A percentile compares a stretch with the other conserved stretches of the same genome.
Conservation (phyloP, 208 protist species). For the Leishmania arabica region DNA sequence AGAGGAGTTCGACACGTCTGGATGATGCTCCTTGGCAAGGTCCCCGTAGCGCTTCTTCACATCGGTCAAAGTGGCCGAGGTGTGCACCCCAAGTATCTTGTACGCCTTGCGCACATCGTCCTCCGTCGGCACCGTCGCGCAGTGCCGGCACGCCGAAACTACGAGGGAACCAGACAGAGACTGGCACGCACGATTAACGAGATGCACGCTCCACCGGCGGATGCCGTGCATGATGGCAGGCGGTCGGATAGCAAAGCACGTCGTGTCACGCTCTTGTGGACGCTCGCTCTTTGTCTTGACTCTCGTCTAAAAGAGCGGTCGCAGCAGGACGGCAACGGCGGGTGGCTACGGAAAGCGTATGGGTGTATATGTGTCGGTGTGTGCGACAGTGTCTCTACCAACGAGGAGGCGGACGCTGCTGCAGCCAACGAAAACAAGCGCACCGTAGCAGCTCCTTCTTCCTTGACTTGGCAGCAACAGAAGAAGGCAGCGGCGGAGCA, state of each 20-base stretch:
- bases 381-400: not conserved
- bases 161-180: slow-evolving; percentile 4
- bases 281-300: not conserved
- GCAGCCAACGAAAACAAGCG: not conserved
- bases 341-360: not conserved
- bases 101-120: slow-evolving; percentile 79
- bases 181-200: not conserved
- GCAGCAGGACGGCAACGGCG: not conserved
- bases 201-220: not conserved
- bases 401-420: not conserved
- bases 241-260: not conserved
- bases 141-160: slow-evolving; percentile 2
- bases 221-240: slow-evolving; percentile 5
- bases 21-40: slow-evolving; percentile 90
- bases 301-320: not conserved
- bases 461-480: no score
- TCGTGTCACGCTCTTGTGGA: not conserved
- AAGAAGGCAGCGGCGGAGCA: not conserved
- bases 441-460: not conserved
- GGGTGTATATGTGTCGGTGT: not conserved
- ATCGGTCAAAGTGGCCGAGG: slow-evolving; percentile 49
- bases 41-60: slow-evolving; percentile 85
- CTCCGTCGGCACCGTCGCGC: slow-evolving; percentile 56
- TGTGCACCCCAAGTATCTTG: slow-evolving; percentile 63
- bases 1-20: slow-evolving; percentile 60